Conservation (phyloP, 2,329 filamentous ascomycete species). For the Ceratocystis papillata region DNA sequence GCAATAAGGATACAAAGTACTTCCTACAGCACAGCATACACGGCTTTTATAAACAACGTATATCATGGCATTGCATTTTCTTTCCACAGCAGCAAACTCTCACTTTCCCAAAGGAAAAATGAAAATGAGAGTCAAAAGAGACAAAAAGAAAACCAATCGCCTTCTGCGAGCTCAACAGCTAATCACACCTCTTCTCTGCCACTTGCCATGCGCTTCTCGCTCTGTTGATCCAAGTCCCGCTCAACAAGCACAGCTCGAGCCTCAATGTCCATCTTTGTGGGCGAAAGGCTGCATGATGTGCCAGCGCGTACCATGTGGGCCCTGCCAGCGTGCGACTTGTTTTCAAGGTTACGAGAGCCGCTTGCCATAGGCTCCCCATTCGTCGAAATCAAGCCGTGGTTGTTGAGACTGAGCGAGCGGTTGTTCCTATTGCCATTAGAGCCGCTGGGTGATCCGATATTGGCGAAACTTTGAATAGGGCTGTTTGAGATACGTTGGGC, state of each 20-base stretch:
- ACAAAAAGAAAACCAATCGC: too few species aligned
- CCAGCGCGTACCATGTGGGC: not conserved
- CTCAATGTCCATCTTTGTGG: conserved; percentile 12
- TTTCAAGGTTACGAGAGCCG: not conserved
- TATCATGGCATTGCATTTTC: not conserved
- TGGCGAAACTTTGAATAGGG: not conserved
- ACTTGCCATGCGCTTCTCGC: not conserved
- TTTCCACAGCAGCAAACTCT: not conserved
- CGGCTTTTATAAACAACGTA: not conserved
- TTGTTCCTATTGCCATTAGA: not conserved
- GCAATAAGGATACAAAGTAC: not conserved
- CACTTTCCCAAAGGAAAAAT: not conserved
- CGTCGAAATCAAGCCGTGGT: not conserved
- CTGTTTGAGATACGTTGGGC: conserved; percentile 34
- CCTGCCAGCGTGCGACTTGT: too few species aligned
- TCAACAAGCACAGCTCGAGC: not conserved
- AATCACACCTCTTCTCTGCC: not conserved
- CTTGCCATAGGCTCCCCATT: not conserved
- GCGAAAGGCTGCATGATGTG: not conserved
- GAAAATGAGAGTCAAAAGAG: too few species aligned
- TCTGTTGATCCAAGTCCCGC: conserved; percentile 5
- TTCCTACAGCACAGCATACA: not conserved
- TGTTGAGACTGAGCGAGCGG: not conserved
- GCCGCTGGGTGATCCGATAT: not conserved
- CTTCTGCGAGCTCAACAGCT: not conserved